Conservation (phyloP, 306 rosid species). For the Trichosanthes cucumerina region DNA sequence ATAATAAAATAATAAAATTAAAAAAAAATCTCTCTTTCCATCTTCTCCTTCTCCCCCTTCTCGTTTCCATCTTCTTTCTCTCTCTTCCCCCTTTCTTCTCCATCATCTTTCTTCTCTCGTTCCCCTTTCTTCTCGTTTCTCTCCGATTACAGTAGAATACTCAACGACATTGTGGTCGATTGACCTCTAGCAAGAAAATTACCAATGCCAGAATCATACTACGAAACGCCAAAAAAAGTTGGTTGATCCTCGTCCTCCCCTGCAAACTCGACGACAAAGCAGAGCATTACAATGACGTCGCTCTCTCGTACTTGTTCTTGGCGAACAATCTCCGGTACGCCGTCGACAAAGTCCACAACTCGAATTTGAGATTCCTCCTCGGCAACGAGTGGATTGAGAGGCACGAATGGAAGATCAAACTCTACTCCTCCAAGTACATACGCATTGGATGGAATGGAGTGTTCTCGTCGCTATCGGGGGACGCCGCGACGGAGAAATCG, state of each 20-base stretch:
- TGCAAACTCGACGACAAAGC: constrained; percentile 56
- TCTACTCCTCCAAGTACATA: constrained; percentile 37
- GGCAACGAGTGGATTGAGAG: constrained; percentile 40
- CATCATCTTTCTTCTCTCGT: too few relatives aligned
- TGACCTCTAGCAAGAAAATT: constrained; percentile 17
- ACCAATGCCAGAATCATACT: constrained; percentile 43
- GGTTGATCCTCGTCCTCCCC: constrained; percentile 45
- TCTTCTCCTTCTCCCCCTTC: too few relatives aligned
- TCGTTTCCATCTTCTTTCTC: too few relatives aligned
- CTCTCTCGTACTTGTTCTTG: constrained; percentile 49
- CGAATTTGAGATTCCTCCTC: constrained; percentile 37
- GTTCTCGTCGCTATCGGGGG: constrained; percentile 21
- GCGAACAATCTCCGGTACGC: constrained; percentile 65
- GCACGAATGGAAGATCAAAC: constrained; percentile 39
- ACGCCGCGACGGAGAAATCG: constrained; percentile 18
- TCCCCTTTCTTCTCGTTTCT: constrained; percentile 36
- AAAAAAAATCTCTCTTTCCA: too few relatives aligned
- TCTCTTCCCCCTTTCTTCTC: too few relatives aligned
- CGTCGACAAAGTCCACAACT: constrained; percentile 38
- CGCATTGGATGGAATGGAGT: constrained; percentile 48
- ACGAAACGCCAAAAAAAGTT: constrained; percentile 13
- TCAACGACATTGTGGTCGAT: constrained; percentile 30
- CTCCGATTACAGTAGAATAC: constrained; percentile 32
- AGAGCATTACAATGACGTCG: constrained; percentile 38
- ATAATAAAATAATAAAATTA: too few relatives aligned